Base-by-base conservation (phyloP, 495 filamentous ascomycete species). In the Rhypophila decipiens region DNA sequence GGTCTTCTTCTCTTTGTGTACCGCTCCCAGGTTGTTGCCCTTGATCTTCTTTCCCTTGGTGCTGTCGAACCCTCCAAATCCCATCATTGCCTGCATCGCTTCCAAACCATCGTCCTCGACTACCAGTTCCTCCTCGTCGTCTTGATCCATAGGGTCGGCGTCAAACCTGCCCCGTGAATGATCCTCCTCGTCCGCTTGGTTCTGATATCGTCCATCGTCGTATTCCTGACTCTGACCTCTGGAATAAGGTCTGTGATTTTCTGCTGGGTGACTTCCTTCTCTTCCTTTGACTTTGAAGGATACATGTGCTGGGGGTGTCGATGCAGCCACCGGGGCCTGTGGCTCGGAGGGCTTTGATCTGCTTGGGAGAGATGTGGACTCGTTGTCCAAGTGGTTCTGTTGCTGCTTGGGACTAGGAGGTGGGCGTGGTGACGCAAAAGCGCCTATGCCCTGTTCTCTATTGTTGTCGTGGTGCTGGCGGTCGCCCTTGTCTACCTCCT, bases 1-100 rank as follows among this genome's bases (percentile, higher is more conserved):
- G 5, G 85, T 87, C 76, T 88, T 88, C 82, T 95, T 97, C 71
- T 95, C 91, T 75, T 95, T 96, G 49, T 85, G 70, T 23, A 96
- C 82, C 5, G 74, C 87, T 41, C 84, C 90, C 44, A 88, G 79
- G 57, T 95, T 78, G 60, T 98, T 98, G 5, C 93, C 93, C 7
- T 81, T 75, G 0, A 98, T 83, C 60, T 97, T 96, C 53, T 86
- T 90, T 48, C 86, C 77, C 60, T 97, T 95, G 27, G 93, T 97
- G 15, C 79, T 85, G 39, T 83, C 83, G 64, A 98, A 98, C 13
- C 73, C 74, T 4, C 77, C 79, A 55, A 97, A 96, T 1, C 94
- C 94, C 87, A 97, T 87, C 70, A 86, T 80, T 13, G 78, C 76
- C 44, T 80, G 74, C 86, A 97, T 94, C 46, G 78, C 75, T 40